Conservation (phyloP, 73 alveolate species). For the Stentor roeselii region DNA sequence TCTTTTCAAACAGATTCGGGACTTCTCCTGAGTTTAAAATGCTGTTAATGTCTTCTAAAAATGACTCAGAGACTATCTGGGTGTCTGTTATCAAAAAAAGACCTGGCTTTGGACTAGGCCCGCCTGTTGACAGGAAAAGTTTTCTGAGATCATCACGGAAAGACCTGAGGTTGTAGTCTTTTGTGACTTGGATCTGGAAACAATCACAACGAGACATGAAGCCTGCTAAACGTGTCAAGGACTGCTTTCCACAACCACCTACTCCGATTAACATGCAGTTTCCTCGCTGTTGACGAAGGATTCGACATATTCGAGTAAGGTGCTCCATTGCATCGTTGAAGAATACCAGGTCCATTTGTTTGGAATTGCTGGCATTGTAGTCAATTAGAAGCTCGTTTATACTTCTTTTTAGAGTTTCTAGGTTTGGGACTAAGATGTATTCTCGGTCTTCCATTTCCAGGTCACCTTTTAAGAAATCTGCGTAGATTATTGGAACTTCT, state of each 20-base stretch:
- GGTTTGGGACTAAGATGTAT: conserved; percentile 80
- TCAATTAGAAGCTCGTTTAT: conserved; percentile 92
- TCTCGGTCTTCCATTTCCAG: conserved; percentile 85
- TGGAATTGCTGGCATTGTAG: conserved; percentile 91
- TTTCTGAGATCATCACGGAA: conserved; percentile 98
- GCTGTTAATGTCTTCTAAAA: conserved; percentile 96
- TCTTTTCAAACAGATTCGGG: conserved; percentile 94
- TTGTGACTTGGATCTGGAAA: conserved; percentile 94
- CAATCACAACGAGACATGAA: conserved; percentile 73
- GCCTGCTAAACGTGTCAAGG: conserved; percentile 75
- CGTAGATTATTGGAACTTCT: conserved; percentile 76
- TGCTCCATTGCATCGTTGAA: conserved; percentile 98
- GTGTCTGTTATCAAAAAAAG: conserved; percentile 94
- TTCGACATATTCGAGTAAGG: conserved; percentile 93
- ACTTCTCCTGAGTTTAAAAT: conserved; percentile 97
- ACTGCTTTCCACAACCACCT: conserved; percentile 92
- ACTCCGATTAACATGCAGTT: conserved; percentile 91
- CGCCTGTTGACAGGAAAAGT: conserved; percentile 90
- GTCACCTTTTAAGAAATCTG: conserved; percentile 86
- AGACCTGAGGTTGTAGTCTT: conserved; percentile 94
- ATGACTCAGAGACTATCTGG: conserved; percentile 92
- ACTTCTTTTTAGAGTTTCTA: conserved; percentile 83
- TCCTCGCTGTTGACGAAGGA: conserved; percentile 97
- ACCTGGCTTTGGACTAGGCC: conserved; percentile 69
- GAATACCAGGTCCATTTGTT: conserved; percentile 94